Evolutionary conservation across 2,329 filamentous ascomycete species (phyloP), one percentile per base, ranked within the genome.

Genomic region (Colletotrichum paranaense): DNA sequence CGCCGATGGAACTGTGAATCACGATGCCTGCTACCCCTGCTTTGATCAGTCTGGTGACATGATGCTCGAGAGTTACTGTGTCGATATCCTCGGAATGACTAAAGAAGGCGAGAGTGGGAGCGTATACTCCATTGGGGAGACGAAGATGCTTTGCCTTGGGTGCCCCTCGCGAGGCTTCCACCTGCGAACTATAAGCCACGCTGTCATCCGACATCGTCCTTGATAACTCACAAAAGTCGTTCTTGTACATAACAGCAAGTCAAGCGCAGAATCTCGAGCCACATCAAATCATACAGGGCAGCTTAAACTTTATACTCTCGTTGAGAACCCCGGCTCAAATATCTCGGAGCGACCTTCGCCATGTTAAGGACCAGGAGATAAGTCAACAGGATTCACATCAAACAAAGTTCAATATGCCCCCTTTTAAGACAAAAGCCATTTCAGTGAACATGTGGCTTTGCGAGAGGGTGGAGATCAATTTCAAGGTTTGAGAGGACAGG

Each of bases 1-100:
- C 93, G 77, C 92, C 93, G 79, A 94, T 94, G 77, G 91, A 93
- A 52, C 92, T 92, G 80, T 93, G 92, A 4, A 90, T 91, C 24
- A 93, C 89, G 64, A 94, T 85, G 56, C 92, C 92, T 22, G 91
- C 87, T 55, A 94, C 87, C 46, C 92, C 92, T 26, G 91, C 87
- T 68, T 88, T 81, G 58, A 89, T 65, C 9, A 83, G 77, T 49
- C 81, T 78, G 60, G 82, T 78, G 58, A 83, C 74, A 56, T 84
- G 82, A 32, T 77, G 76, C 64, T 81, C 79, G 60, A 82, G 78
- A 2, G 79, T 78, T 8, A 76, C 72, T 7, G 75, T 75, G 63
- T 84, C 79, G 24, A 84, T 62, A 2, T 82, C 80, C 55, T 84
- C 82, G 3, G 80, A 77, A 1, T 77, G 71, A 4, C 78, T 79